Base-by-base conservation (phyloP, 2,329 filamentous ascomycete genomes). In the Trichophyton benhamiae region DNA sequence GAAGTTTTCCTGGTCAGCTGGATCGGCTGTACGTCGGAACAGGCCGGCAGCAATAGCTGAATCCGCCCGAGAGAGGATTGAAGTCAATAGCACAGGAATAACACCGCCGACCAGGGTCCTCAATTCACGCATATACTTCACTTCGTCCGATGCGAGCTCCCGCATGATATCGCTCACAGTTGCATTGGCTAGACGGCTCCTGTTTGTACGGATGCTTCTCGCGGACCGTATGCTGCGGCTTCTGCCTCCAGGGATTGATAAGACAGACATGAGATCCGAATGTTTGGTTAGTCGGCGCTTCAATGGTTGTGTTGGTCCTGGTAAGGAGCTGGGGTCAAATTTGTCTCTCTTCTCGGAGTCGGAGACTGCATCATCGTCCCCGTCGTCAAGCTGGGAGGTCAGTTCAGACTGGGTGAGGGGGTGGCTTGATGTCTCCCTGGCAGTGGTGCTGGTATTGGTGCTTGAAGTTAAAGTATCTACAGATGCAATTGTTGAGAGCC, bases 91-190 rank as follows among this genome's bases (percentile, higher is more conserved):
- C 1, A 97, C 92, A 0, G 94, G 94, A 61, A 99, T 89, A 22
- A 99, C 92, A 61, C 94, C 94, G 68, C 96, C 91, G 6, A 97
- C 91, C 36, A 99, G 76, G 0, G 94, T 96, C 70, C 91, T 90
- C 36, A 99, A 80, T 74, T 99, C 94, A 60, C 91, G 83, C 74
- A 87, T 87, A 70, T 97, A 99, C 66, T 94, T 87, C 52, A 83
- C 78, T 73, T 99, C 94, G 67, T 97, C 94, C 3, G 87, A 83
- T 9, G 83, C 79, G 65, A 99, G 85, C 69, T 96, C 91, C 59
- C 82, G 80, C 72, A 97, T 81, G 20, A 97, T 77, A 65, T 92
- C 90, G 22, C 83, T 79, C 9, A 90, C 79, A 0, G 87, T 91
- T 46, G 87, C 84, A 61, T 82, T 84, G 33, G 83, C 82, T 9